phyloP scores from a whole-genome alignment of 1,284 basidiomycete species.

The Fomitopsis pinicola region DNA sequence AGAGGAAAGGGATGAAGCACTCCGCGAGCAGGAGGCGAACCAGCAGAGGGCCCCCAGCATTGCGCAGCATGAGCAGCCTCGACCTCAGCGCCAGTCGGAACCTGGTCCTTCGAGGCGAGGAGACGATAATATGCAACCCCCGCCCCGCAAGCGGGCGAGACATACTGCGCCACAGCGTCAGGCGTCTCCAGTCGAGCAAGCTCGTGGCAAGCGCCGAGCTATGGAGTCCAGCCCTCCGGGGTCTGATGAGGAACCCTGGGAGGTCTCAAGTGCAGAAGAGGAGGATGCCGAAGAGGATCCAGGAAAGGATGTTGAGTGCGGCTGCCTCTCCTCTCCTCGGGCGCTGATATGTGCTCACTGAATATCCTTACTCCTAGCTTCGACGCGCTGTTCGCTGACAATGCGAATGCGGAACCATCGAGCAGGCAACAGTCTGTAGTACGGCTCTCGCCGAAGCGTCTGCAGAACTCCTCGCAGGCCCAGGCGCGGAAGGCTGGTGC shows the following conservation, averaged over 20 bases:
- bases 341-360: neutral
- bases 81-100: neutral
- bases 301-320: neutral
- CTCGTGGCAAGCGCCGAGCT: neutral
- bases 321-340: neutral
- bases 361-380: neutral
- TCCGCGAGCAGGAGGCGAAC: neutral
- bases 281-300: neutral
- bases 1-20: neutral
- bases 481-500: neutral
- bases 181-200: constrained; percentile 2
- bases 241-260: neutral
- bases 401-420: constrained; percentile 14
- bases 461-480: neutral
- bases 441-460: neutral
- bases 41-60: neutral
- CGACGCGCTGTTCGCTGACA: neutral
- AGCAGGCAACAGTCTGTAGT: constrained; percentile 11
- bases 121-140: neutral
- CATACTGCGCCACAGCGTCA: constrained; percentile 4
- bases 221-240: neutral
- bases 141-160: constrained; percentile 3
- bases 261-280: neutral
- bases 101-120: neutral
- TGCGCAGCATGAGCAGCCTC: neutral